Base-by-base conservation (phyloP, 1,139 yeast species). In the Entelexis paramagnoliae region DNA sequence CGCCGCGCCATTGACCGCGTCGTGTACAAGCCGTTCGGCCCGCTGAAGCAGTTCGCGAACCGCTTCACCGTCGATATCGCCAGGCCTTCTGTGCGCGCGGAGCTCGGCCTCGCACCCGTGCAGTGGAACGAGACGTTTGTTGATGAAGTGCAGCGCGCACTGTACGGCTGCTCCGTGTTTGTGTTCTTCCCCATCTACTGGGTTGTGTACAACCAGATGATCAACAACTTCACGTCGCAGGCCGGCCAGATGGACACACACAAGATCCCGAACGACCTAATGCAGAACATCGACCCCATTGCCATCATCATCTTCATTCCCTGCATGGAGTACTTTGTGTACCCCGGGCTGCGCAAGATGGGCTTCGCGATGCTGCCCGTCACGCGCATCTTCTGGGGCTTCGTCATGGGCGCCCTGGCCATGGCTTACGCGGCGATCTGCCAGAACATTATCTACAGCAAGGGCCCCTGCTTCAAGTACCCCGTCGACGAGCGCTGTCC, bases 351-450 rank as follows among this genome's bases (percentile, higher is more conserved):
- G 60, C 72, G 82, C 66, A 72, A 66, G 59, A 67, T 72, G 35
- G 73, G 73, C 19, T 66, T 70, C 54, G 60, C 63, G 33, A 63
- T 69, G 63, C 60, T 59, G 49, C 74, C 95, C 41, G 79, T 85
- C 60, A 75, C 87, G 55, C 79, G 85, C 66, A 87, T 88, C 60
- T 73, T 76, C 63, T 72, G 73, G 58, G 96, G 96, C 13, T 87
- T 87, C 71, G 67, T 81, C 67, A 72, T 84, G 54, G 88, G 82
- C 51, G 68, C 88, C 7, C 62, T 75, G 41, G 76, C 95, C 39
- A 83, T 84, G 81, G 76, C 80, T 34, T 80, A 83, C 64, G 93
- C 95, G 51, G 91, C 94, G 16, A 80, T 84, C 42, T 74, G 85
- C 59, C 96, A 88, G 70, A 78, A 80, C 64, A 72, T 72, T 63